Evolutionary conservation across 2,329 filamentous ascomycete genomes (phyloP).

Genomic region (Colletotrichum phormii): DNA sequence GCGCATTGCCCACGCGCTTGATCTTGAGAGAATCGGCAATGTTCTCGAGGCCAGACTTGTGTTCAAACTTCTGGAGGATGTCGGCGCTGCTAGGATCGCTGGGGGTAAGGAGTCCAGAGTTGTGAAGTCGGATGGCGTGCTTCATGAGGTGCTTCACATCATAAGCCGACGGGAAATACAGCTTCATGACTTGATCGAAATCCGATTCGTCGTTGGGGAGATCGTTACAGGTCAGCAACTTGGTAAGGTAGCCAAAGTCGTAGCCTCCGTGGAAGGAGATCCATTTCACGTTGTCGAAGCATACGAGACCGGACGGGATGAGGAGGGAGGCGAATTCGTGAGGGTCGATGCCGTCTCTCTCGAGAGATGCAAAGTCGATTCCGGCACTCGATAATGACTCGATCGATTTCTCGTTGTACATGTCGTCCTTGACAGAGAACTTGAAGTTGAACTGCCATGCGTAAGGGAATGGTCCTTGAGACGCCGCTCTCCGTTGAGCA

Average conservation of each 20-base stretch:
- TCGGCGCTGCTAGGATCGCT: constrained; percentile 74
- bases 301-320: constrained; percentile 91
- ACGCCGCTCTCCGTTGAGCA: constrained; percentile 53
- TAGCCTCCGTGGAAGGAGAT: constrained; percentile 98
- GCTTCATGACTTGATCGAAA: constrained; percentile 88
- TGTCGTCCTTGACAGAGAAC: constrained; percentile 93
- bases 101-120: constrained; percentile 71
- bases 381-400: constrained; percentile 90
- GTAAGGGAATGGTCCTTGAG: constrained; percentile 74
- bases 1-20: constrained; percentile 86
- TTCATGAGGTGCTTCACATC: constrained; percentile 99
- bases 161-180: constrained; percentile 93
- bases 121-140: constrained; percentile 79
- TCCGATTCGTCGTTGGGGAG: constrained; percentile 90
- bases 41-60: constrained; percentile 92
- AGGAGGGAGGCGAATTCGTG: constrained; percentile 89
- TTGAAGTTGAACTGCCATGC: constrained; percentile 99
- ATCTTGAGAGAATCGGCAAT: constrained; percentile 94
- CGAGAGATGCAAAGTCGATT: constrained; percentile 89
- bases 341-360: constrained; percentile 90
- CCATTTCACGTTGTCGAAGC: constrained; percentile 91
- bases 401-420: constrained; percentile 97
- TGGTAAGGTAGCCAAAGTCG: constrained; percentile 97
- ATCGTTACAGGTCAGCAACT: constrained; percentile 85
- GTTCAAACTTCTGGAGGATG: constrained; percentile 85